Evolutionary conservation across 371 early-diverging fungal genomes (phyloP).

Genomic region (Batrachochytrium dendrobatidis): DNA sequence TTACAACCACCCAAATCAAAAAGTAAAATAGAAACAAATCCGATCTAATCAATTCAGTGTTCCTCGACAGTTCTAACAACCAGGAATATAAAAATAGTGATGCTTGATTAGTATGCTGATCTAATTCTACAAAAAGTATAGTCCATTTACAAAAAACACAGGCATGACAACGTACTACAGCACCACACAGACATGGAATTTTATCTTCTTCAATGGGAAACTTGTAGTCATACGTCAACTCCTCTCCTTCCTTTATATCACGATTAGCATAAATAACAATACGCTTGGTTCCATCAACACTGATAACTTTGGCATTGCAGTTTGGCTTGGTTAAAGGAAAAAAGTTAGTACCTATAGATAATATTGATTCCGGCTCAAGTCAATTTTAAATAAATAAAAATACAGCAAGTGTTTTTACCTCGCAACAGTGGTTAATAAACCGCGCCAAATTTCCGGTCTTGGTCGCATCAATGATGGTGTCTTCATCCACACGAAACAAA

Average conservation of each 20-base stretch:
- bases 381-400: neutral
- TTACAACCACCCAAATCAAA: no score
- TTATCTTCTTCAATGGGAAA: conserved; percentile 88
- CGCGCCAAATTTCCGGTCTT: conserved; percentile 93
- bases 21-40: no score
- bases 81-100: no score
- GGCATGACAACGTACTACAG: conserved; percentile 33
- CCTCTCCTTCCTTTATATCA: conserved; percentile 79
- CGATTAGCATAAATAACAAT: conserved; percentile 60
- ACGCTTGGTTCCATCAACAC: conserved; percentile 77
- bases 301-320: conserved; percentile 89
- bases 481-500: conserved; percentile 93
- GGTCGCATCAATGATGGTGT: conserved; percentile 97
- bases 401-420: conserved; percentile 47
- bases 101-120: no score
- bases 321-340: conserved; percentile 72
- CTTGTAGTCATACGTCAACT: conserved; percentile 98
- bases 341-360: conserved; percentile 4
- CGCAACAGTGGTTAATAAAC: conserved; percentile 97
- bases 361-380: neutral
- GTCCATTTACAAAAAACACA: neutral
- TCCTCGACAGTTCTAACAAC: neutral
- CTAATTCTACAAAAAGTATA: neutral
- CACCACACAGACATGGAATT: conserved; percentile 92
- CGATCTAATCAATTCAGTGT: neutral